Evolutionary conservation across 768 basidiomycete genomes (phyloP).

Genomic region (Leccinellum albellum): DNA sequence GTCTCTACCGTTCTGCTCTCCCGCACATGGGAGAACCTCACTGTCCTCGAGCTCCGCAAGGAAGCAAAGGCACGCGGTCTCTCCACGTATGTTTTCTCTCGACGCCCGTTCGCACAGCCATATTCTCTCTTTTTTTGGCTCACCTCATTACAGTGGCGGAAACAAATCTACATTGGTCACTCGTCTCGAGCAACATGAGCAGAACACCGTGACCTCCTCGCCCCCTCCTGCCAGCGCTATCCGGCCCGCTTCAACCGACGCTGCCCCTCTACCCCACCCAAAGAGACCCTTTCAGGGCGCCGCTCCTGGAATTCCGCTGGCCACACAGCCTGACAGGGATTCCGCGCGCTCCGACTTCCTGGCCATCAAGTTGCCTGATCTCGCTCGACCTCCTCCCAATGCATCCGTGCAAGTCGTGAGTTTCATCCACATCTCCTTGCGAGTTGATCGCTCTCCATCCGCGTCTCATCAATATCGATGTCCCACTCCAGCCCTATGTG

Average conservation of each 20-base stretch:
- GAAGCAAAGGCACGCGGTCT: conserved; percentile 56
- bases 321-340: conserved; percentile 19
- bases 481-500: conserved; percentile 47
- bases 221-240: conserved; percentile 10
- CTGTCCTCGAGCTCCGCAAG: conserved; percentile 45
- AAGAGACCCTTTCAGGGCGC: conserved; percentile 27
- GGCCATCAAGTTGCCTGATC: conserved; percentile 55
- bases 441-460: conserved; percentile 2
- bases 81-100: conserved; percentile 41
- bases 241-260: conserved; percentile 24
- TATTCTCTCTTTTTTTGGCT: not conserved
- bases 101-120: not conserved
- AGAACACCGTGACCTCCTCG: conserved; percentile 21
- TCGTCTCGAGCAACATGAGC: conserved; percentile 52
- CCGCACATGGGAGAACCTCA: conserved; percentile 52
- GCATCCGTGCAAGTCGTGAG: conserved; percentile 58
- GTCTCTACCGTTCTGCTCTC: conserved; percentile 57
- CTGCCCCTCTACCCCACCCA: conserved; percentile 15
- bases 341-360: conserved; percentile 34
- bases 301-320: conserved; percentile 43
- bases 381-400: conserved; percentile 40
- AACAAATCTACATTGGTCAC: conserved; percentile 55
- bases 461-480: conserved; percentile 2
- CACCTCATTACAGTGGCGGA: conserved; percentile 41
- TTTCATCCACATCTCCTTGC: conserved; percentile 5